These are phyloP conservation scores for Aeschynomene evenia DNA, from an alignment of 306 rosid genomes.

Conservation along the genomic window DNA sequence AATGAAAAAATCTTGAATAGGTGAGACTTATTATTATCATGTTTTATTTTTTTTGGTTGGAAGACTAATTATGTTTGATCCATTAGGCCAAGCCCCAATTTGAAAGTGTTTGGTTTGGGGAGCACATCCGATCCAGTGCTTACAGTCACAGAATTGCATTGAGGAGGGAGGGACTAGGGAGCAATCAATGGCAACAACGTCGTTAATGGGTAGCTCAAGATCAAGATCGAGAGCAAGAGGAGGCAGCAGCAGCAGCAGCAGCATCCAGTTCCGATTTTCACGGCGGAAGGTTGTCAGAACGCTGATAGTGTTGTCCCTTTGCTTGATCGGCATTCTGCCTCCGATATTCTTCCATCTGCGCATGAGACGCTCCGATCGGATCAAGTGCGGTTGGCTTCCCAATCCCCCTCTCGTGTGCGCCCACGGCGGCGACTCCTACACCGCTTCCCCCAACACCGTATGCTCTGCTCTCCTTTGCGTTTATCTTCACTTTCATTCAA, in stretches of 20 bases:
- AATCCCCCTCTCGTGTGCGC: constrained; percentile 88
- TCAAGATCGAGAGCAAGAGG: neutral
- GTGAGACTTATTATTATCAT: too few species aligned
- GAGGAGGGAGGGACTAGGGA: too few species aligned
- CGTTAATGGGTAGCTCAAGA: neutral
- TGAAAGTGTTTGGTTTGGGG: too few species aligned
- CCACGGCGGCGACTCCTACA: constrained; percentile 85
- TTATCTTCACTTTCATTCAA: neutral
- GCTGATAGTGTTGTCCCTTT: constrained; percentile 44
- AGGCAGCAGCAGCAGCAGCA: neutral
- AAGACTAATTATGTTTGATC: too few species aligned
- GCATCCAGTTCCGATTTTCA: constrained; percentile 30
- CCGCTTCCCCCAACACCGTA: constrained; percentile 81
- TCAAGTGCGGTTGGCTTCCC: constrained; percentile 63
- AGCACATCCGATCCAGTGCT: too few species aligned
- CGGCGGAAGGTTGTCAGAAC: constrained; percentile 42
- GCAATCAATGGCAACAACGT: too few species aligned
- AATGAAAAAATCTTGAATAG: too few species aligned
- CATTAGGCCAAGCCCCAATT: too few species aligned
- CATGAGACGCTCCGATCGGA: constrained; percentile 56
- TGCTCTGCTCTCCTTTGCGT: neutral
- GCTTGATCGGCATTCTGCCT: constrained; percentile 57
- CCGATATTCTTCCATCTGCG: constrained; percentile 75
- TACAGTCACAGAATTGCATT: too few species aligned
- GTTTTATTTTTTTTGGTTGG: too few species aligned